Evolutionary conservation across 163 green algal genomes (phyloP), one percentile per base, ranked within the genome.

Genomic region (Chlamydomonas reinhardtii): DNA sequence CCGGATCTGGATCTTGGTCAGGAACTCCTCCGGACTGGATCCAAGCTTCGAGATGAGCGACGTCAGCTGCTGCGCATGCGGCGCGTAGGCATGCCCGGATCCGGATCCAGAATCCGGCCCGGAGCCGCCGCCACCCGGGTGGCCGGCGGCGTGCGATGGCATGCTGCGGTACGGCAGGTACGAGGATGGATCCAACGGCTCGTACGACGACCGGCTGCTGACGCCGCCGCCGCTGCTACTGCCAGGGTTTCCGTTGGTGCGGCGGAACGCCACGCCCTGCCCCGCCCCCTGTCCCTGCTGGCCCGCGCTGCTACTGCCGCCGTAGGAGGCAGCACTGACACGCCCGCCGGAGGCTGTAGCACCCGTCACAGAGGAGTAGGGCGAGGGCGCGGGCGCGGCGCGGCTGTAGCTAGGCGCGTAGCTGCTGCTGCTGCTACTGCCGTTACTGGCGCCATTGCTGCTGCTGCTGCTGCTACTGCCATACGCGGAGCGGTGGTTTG

Each of bases 1-100:
- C 25, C 80, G 80, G 34, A 86, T 86, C 70, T 79, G 70, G 27
- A 79, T 73, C 35, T 86, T 86, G 27, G 22, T n/a, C 34, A 86
- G 56, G 25, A 48, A 59, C 80, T 79, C 80, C 34, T 79, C 80
- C 9, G 69, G 69, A 6, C 17, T 73, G 70, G 54, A 34, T 54
- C 54, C 80, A 8, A 86, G 80, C 54, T 37, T 35, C 25, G 80
- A 48, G 5, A 73, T 48, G 22, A 73, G 35, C 25, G 15, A 5
- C 69, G 9, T 19, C 35, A 31, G 20, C 43, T 39, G 62, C 62
- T n/a, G n/a, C n/a, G n/a, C n/a, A n/a, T n/a, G n/a, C n/a, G n/a
- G n/a, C n/a, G n/a, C n/a, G n/a, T n/a, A n/a, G n/a, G n/a, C n/a
- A n/a, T n/a, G n/a, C n/a, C 24, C 24, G 59, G 22, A 29, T 27